Evolutionary conservation across 495 filamentous ascomycete species (phyloP), one percentile per base, ranked within the genome.

Genomic region (Parathielavia appendiculata): DNA sequence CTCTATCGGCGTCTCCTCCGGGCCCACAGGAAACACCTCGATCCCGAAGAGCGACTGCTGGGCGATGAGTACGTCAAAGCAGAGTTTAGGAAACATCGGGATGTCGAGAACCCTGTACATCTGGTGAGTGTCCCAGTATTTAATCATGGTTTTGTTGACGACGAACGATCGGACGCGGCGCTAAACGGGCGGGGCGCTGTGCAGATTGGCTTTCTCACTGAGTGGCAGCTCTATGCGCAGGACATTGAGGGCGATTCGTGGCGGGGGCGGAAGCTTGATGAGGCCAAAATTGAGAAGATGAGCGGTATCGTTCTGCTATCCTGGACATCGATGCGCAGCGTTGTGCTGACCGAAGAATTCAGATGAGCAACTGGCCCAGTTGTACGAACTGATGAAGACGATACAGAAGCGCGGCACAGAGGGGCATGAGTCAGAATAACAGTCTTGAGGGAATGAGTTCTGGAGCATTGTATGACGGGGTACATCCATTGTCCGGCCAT

Each of bases 161-260:
- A 17, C 4, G 14, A 19, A n/a, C 17, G 1, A n/a, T 17, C 7
- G 17, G 1, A 3, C 17, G 12, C 10, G 13, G 1, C 1, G n/a
- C 4, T 17, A 5, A 4, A 51, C 17, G 8, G 7, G 9, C 0
- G 2, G 4, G n/a, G 2, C 14, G 16, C 16, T 44, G 1, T 39
- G 9, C 54, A 95, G 91, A 87, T 97, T 61, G 93, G 93, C 4
- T 98, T 98, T 68, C 76, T 97, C 64, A 92, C 88, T 0, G 91
- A 97, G 73, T 98, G 93, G 93, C 93, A 97, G 69, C 70, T 88
- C 34, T 98, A 97, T 66, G 92, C 89, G 11, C 92, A 98, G 70
- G 82, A 86, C 62, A 67, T 99, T 17, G 93, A 97, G 64, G 91
- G 91, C 0, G 86, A 95, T 43, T 69, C 79, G 0, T 97, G 93